Evolutionary conservation across 129 eudicot genomes (phyloP).

Genomic region (Ambrosia artemisiifolia): DNA sequence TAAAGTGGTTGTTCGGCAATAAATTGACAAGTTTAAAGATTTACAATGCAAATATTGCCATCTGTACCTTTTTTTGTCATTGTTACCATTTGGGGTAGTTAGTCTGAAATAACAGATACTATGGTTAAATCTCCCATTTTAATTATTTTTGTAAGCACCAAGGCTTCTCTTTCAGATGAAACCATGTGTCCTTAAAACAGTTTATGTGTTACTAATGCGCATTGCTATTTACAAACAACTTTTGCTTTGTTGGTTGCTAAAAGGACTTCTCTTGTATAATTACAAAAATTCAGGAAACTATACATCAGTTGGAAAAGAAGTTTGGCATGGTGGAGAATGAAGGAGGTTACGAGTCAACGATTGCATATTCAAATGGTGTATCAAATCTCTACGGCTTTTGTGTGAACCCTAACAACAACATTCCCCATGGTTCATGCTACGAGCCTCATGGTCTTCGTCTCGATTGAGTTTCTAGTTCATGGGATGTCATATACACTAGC

Average conservation of each 20-base stretch:
- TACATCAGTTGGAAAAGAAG: constrained; percentile 40
- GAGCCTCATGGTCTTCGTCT: constrained; percentile 32
- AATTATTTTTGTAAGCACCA: no score
- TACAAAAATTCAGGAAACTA: constrained; percentile 37
- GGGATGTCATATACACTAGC: neutral
- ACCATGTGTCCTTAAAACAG: neutral
- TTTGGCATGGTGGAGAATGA: constrained; percentile 38
- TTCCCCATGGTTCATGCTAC: constrained; percentile 21
- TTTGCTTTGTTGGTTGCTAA: neutral
- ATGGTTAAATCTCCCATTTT: neutral
- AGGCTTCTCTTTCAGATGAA: neutral
- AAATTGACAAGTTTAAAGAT: neutral
- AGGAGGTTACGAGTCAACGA: constrained; percentile 34
- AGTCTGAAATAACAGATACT: neutral
- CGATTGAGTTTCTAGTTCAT: constrained; percentile 8
- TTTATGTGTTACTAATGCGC: neutral
- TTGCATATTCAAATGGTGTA: constrained; percentile 37
- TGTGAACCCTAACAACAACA: constrained; percentile 34
- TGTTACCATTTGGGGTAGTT: neutral
- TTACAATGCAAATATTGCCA: neutral
- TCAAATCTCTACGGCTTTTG: constrained; percentile 45
- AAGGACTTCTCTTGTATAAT: neutral
- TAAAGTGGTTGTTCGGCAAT: neutral
- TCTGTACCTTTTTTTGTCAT: neutral
- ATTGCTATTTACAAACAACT: neutral